These are phyloP conservation scores for Epithemia pelagica DNA, from an alignment of 108 stramenopile species.

Conservation along the genomic window DNA sequence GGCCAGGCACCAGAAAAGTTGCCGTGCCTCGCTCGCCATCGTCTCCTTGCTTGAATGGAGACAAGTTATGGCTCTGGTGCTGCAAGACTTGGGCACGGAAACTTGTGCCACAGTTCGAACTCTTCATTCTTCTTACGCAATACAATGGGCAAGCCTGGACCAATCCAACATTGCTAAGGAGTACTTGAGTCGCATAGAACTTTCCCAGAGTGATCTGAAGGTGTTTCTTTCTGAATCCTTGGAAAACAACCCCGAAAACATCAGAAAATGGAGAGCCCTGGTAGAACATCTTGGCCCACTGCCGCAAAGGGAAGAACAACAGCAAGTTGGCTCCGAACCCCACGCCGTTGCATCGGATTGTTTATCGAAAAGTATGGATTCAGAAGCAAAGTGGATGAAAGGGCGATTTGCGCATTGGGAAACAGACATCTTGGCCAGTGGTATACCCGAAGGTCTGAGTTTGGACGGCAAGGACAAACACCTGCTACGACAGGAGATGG, in stretches of 20 bases:
- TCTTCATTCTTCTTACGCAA: background rate
- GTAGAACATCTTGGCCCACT: background rate
- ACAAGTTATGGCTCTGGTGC: constrained; percentile 28
- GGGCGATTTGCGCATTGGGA: too few relatives aligned
- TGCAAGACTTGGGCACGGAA: background rate
- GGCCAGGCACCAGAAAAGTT: constrained; percentile 2
- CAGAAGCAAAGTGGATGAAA: too few relatives aligned
- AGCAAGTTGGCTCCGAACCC: too few relatives aligned
- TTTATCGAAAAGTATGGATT: too few relatives aligned
- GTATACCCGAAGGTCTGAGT: too few relatives aligned
- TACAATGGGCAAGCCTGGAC: background rate
- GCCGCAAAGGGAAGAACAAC: too few relatives aligned
- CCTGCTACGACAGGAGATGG: too few relatives aligned
- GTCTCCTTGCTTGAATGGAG: constrained; percentile 35
- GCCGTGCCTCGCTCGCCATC: constrained; percentile 10
- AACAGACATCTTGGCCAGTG: too few relatives aligned
- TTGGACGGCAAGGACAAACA: too few relatives aligned
- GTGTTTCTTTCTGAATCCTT: background rate
- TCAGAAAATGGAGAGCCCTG: background rate
- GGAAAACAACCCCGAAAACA: background rate
- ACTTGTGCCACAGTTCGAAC: background rate
- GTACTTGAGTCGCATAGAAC: background rate
- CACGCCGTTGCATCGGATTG: too few relatives aligned
- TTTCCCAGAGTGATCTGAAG: background rate
- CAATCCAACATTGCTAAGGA: background rate